These are phyloP conservation scores for Recurvomyces mirabilis DNA, from an alignment of 495 filamentous ascomycete species.

Conservation along the genomic window DNA sequence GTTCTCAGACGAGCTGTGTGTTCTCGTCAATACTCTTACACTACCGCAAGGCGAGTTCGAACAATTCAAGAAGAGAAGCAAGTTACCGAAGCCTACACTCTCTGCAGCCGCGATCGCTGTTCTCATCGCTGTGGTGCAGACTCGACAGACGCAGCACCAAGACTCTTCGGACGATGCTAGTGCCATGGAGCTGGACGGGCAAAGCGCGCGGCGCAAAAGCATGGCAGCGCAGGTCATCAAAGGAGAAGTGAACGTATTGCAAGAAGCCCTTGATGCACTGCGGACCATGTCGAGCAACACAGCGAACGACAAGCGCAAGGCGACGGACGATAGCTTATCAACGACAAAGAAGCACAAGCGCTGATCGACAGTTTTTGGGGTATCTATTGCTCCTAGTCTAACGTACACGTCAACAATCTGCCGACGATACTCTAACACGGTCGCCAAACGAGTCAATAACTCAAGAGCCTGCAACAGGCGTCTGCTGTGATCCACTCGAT, in stretches of 20 bases:
- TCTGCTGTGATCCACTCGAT: no score
- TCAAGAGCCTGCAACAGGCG: no score
- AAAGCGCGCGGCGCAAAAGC: constrained; percentile 27
- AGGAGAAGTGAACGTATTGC: constrained; percentile 67
- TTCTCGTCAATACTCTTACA: constrained; percentile 38
- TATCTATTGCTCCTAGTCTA: constrained; percentile 5
- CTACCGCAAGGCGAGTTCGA: constrained; percentile 27
- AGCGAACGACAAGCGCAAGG: background rate
- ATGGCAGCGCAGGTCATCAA: constrained; percentile 69
- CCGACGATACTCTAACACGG: constrained; percentile 6
- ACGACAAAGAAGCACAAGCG: constrained; percentile 5
- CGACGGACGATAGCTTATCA: background rate
- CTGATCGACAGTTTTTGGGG: background rate
- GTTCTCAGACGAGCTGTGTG: constrained; percentile 39
- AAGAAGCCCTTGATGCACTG: constrained; percentile 25
- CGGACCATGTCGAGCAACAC: background rate
- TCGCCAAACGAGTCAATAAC: no score
- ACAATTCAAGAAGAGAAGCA: constrained; percentile 35
- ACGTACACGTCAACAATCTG: background rate
- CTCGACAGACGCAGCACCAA: constrained; percentile 42
- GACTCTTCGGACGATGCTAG: background rate
- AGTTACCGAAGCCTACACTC: constrained; percentile 38
- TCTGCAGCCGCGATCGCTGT: constrained; percentile 33
- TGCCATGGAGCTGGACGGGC: background rate
- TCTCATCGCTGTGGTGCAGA: constrained; percentile 27